These are phyloP conservation scores for Nicotiana otophora DNA, from an alignment of 257 asterid genomes.

Conservation along the genomic window DNA sequence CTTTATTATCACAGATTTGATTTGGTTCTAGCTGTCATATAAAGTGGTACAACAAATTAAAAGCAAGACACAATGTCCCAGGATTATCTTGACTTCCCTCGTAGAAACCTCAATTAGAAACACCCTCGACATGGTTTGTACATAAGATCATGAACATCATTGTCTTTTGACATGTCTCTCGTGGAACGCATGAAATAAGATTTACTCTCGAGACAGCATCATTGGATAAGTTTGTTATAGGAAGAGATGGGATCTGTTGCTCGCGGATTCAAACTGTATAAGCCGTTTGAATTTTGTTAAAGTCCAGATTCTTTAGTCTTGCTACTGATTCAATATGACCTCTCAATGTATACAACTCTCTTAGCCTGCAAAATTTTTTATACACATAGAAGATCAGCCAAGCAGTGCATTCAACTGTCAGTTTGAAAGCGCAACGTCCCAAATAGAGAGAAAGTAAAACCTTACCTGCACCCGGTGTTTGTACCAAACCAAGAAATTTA, in stretches of 20 bases:
- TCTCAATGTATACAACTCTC: slow-evolving; percentile 20
- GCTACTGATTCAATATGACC: slow-evolving; percentile 28
- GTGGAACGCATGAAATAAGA: neutral
- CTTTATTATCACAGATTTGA: neutral
- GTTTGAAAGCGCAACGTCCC: neutral
- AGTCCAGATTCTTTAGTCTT: slow-evolving; percentile 22
- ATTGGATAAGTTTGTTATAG: neutral
- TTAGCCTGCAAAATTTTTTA: slow-evolving; percentile 8
- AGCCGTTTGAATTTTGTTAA: slow-evolving; percentile 13
- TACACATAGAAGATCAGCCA: neutral
- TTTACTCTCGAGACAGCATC: neutral
- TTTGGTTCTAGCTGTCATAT: neutral
- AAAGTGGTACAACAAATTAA: neutral
- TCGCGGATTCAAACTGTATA: slow-evolving; percentile 10
- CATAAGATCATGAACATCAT: neutral
- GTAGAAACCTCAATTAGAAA: neutral
- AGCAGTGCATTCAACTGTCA: neutral
- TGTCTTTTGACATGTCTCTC: neutral
- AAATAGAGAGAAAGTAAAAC: neutral
- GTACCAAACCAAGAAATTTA: neutral
- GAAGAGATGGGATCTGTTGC: neutral
- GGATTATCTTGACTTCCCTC: neutral
- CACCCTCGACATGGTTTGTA: neutral
- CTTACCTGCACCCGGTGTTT: neutral
- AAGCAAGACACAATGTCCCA: neutral